Conservation (phyloP, 2,329 filamentous ascomycete genomes). For the Sarocladium kiliense region DNA sequence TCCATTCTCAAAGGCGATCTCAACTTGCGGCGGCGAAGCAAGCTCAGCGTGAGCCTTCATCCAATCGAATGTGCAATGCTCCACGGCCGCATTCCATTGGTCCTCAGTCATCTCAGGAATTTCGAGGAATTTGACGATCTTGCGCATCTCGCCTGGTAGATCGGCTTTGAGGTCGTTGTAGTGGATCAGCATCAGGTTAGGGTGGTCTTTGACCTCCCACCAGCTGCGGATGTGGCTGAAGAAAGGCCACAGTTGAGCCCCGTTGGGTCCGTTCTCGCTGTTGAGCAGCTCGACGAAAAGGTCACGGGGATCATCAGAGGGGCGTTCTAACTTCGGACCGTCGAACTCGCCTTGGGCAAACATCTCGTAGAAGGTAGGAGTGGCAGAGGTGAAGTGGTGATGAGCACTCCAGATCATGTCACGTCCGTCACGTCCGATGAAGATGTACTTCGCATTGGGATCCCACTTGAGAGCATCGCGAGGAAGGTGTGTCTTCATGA, state of each 20-base stretch:
- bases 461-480: conserved; percentile 9
- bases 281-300: conserved; percentile 4
- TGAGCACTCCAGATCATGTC: conserved; percentile 12
- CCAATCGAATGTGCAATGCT: conserved; percentile 12
- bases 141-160: conserved; percentile 9
- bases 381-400: conserved; percentile 10
- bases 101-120: conserved; percentile 7
- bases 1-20: conserved; percentile 2
- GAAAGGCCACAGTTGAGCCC: conserved; percentile 6
- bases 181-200: conserved; percentile 12
- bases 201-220: conserved; percentile 10
- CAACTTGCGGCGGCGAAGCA: conserved; percentile 1
- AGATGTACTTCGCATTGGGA: conserved; percentile 11
- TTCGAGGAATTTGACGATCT: conserved; percentile 11
- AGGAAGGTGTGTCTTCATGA: conserved; percentile 12
- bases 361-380: conserved; percentile 2
- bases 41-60: conserved; percentile 12
- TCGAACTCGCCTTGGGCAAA: conserved; percentile 4
- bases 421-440: conserved; percentile 11
- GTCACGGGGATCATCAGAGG: conserved; percentile 8
- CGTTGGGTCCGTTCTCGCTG: neutral
- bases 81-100: conserved; percentile 6
- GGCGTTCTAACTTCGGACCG: conserved; percentile 4
- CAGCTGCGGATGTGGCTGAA: conserved; percentile 11
- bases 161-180: conserved; percentile 12